A percentile compares a stretch with the other conserved stretches of the same genome.
Evolutionary conservation across 345 rosid species (phyloP).

Genomic region (Anacardium occidentale): DNA sequence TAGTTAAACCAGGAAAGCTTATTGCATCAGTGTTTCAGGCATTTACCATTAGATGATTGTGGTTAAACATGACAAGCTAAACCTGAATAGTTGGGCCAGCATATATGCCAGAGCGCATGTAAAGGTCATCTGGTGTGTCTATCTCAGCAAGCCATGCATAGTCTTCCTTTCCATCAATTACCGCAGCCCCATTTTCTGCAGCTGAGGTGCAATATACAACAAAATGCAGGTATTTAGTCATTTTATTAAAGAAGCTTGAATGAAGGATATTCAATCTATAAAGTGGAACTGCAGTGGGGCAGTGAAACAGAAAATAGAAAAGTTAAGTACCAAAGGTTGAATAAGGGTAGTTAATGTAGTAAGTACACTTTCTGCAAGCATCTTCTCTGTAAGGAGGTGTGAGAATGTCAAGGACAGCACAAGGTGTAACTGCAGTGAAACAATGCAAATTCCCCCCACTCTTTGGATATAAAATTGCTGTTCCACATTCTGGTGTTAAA

Average conservation of each 20-base stretch:
- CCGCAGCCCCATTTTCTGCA: constrained; percentile 44
- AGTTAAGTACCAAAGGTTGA: constrained; percentile 53
- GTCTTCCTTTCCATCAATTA: constrained; percentile 45
- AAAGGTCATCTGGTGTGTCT: constrained; percentile 66
- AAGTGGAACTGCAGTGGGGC: background rate
- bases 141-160: constrained; percentile 85
- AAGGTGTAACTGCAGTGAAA: constrained; percentile 88
- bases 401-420: constrained; percentile 89
- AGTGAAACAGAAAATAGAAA: background rate
- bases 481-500: constrained; percentile 58
- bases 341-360: constrained; percentile 78
- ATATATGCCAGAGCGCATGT: constrained; percentile 73
- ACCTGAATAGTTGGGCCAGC: constrained; percentile 57
- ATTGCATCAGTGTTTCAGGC: no score
- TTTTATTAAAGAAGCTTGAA: background rate
- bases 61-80: constrained; percentile 23
- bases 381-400: constrained; percentile 85
- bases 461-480: constrained; percentile 74
- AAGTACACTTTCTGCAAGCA: constrained; percentile 73
- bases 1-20: no score
- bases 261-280: background rate
- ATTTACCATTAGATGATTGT: no score
- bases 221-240: background rate
- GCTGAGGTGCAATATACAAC: constrained; percentile 15
- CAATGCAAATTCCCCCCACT: constrained; percentile 89